Evolutionary conservation across 1,284 basidiomycete genomes (phyloP), one percentile per base, ranked within the genome.

Genomic region (Pascua sp.): DNA sequence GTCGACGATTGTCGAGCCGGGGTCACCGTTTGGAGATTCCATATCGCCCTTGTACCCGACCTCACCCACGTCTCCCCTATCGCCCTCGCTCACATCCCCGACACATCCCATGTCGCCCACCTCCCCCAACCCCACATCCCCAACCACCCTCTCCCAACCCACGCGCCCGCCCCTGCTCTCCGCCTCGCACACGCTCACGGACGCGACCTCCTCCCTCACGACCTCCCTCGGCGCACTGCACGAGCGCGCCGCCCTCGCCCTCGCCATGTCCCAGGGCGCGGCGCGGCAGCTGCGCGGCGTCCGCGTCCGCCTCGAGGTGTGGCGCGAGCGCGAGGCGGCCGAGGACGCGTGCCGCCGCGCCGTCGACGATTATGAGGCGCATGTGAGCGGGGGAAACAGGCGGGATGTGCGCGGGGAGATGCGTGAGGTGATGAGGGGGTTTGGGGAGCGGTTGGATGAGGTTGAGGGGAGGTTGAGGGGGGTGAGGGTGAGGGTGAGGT

Each of bases 321-420:
- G 49, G 39, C 54, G 55, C 42, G 41, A 54, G 11, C 48, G 54
- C 39, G 51, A 54, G 39, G 60, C 39, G 24, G 41, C 49, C 12
- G 60, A 62, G 47, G 60, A 56, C 13, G 49, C 47, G 40, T 49
- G 51, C 17, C 37, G 12, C n/a, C 47, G 46, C 32, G 60, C 49
- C 32, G 53, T 59, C 24, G 48, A 51, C 8, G 54, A 42, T 17
- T 62, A 49, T 49, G 60, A 62, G 57, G 48, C 40, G 24, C 50
- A 48, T 4, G 44, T 47, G n/a, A 50, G 5, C 1, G 16, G 12
- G 1, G 57, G 57, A 13, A 17, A 43, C 2, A 39, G 36, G 36
- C 51, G 49, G 3, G 49, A 54, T 12, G 57, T 42, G 18, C 32
- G 47, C 8, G 45, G 11, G 12, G 49, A 51, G 18, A 39, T 54